Conservation (phyloP, 1,284 basidiomycete species). For the Ganoderma sinense region DNA sequence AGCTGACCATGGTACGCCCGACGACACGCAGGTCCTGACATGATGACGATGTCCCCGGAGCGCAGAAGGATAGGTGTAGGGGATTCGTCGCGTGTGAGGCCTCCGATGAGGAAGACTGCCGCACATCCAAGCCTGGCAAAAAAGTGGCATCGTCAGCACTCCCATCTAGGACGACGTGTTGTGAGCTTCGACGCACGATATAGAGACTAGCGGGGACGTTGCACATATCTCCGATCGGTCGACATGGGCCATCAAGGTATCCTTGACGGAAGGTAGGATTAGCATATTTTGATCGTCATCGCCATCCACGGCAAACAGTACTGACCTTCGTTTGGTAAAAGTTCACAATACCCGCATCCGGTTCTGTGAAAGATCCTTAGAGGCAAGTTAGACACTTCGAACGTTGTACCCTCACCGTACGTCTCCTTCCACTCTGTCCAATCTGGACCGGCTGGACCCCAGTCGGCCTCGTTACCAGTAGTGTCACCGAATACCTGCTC, state of each 20-base stretch:
- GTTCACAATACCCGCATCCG: constrained; percentile 94
- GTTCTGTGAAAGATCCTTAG: constrained; percentile 55
- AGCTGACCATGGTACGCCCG: constrained; percentile 82
- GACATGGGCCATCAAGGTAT: constrained; percentile 93
- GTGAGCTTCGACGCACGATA: constrained; percentile 67
- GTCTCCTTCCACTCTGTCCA: constrained; percentile 78
- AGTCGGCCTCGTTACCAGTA: constrained; percentile 42
- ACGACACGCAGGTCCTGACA: constrained; percentile 87
- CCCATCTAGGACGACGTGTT: background rate
- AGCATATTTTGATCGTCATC: background rate
- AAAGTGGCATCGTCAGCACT: background rate
- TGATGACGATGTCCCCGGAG: constrained; percentile 90
- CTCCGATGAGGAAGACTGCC: constrained; percentile 89
- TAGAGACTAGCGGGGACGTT: constrained; percentile 88
- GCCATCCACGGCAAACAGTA: background rate
- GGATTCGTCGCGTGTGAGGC: constrained; percentile 74
- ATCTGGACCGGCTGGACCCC: constrained; percentile 61
- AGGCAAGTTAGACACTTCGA: background rate
- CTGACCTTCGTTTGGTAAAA: constrained; percentile 81
- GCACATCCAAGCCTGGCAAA: constrained; percentile 79
- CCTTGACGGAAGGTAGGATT: constrained; percentile 49
- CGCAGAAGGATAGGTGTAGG: constrained; percentile 84
- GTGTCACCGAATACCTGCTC: constrained; percentile 57
- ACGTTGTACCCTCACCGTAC: constrained; percentile 63
- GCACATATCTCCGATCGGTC: constrained; percentile 90